phyloP scores from a whole-genome alignment of 2,329 filamentous ascomycete species.

The Macrophomina tecta region DNA sequence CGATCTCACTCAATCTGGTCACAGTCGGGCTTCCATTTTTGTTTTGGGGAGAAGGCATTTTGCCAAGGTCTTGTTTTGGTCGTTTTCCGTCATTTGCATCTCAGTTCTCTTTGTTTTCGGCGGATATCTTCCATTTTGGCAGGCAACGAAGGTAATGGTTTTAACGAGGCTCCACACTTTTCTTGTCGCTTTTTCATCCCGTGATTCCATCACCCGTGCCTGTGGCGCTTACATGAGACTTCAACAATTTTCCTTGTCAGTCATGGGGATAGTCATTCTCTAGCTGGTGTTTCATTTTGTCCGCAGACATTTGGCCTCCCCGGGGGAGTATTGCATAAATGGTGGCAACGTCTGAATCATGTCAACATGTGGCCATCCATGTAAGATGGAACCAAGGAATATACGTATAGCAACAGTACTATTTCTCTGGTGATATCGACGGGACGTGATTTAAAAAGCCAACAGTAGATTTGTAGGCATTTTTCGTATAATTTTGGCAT shows the following conservation, averaged over 20 bases:
- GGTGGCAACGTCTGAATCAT: neutral
- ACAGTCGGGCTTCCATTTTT: neutral
- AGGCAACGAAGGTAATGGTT: slow-evolving; percentile 14
- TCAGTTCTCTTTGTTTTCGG: neutral
- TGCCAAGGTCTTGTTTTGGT: neutral
- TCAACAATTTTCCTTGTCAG: neutral
- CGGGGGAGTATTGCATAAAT: neutral
- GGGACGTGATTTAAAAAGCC: no score
- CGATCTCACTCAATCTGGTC: slow-evolving; percentile 6
- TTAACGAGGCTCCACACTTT: neutral
- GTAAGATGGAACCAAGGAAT: slow-evolving; percentile 2
- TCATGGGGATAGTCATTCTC: neutral
- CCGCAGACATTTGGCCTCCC: neutral
- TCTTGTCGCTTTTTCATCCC: neutral
- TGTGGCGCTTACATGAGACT: neutral
- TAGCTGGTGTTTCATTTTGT: neutral
- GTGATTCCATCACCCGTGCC: neutral
- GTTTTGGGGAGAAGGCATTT: slow-evolving; percentile 1
- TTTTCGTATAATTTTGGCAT: no score
- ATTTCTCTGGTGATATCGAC: no score
- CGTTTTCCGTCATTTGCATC: neutral
- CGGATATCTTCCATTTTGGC: neutral
- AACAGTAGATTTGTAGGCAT: no score
- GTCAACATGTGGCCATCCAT: neutral
- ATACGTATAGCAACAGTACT: neutral